Base-by-base conservation (phyloP, 2,329 filamentous ascomycete genomes). In the Alternaria novae-zelandiae region DNA sequence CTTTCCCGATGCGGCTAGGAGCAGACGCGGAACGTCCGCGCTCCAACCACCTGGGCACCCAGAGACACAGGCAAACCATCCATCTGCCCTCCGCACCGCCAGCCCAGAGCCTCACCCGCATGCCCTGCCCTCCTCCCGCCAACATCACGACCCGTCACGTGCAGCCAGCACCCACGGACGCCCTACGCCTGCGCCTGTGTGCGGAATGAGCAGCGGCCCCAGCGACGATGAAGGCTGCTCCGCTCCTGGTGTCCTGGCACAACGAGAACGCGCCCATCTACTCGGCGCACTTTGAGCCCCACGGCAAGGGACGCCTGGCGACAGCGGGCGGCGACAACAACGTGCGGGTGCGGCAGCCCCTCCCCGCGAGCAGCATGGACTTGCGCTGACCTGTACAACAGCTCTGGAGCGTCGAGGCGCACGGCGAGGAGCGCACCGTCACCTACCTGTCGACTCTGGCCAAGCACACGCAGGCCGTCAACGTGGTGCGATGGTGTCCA, bases 231-330 rank as follows among this genome's bases (percentile, higher is more conserved):
- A 98, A 97, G 88, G 94, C 94, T 78, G 91, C 93, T 77, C 95
- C 96, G 74, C 87, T 99, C 73, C 95, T 98, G 79, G 95, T 99
- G 83, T 93, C 96, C 85, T 99, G 96, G 96, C 96, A 99, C 83
- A 93, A 97, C 81, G 93, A 97, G 78, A 97, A 96, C 83, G 90
- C 93, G 74, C 96, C 96, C 63, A 94, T 99, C 79, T 99, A 98
- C 84, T 97, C 95, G 46, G 93, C 94, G 72, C 95, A 98, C 81
- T 99, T 98, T 79, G 95, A 99, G 79, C 93, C 93, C 51, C 87
- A 93, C 77, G 94, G 93, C 68, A 97, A 96, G 81, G 94, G 94
- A 57, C 90, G 96, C 75, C 84, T 99, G 67, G 96, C 96, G 62
- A 99, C 96, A 10, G 95, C 91, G 66, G 96, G 95, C 75, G 96